Evolutionary conservation across 2,329 filamentous ascomycete genomes (phyloP), one percentile per base, ranked within the genome.

Genomic region (Colletotrichum sp.): DNA sequence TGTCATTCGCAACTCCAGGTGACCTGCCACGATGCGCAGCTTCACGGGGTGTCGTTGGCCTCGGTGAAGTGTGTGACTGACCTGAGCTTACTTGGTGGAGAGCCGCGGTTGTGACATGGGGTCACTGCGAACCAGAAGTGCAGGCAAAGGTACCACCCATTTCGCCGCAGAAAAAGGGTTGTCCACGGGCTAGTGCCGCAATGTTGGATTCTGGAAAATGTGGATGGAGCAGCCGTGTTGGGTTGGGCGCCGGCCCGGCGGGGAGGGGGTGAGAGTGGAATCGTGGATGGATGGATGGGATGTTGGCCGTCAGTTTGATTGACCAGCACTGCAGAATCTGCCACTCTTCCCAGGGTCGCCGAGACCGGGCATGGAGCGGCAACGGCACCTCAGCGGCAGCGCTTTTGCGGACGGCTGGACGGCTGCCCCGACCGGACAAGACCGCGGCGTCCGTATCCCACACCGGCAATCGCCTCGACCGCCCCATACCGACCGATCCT

Each of bases 81-180:
- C 64, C 44, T 52, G 73, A 76, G 74, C 74, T 76, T 76, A 73
- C 70, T 76, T 28, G 74, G 74, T 76, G 74, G 74, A 76, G 74
- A 73, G 73, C 69, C 32, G 70, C 70, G 34, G 73, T 57, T n/a
- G 70, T 76, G 70, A 76, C 64, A 76, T 74, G 70, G 70, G 74
- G 74, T 52, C 70, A 71, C 70, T 65, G 73, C 64, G 70, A 69
- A 49, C 70, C 62, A 59, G 73, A 73, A 64, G 59, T 73, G 73
- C 73, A 73, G 70, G 55, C 57, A 59, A 64, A 73, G 44, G 70
- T 60, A 76, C 73, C 67, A 32, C 68, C 64, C 74, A 57, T 65
- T 76, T 71, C 65, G 49, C 18, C 28, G 59, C 73, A 63, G 34
- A 65, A 21, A 64, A 64, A 21, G 18, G 60, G 28, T 24, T 63